Percentiles rank a stretch among this genome's conserved stretches.
Conservation (phyloP, 1,139 yeast species). For the Lodderomyces orthopsilosis region DNA sequence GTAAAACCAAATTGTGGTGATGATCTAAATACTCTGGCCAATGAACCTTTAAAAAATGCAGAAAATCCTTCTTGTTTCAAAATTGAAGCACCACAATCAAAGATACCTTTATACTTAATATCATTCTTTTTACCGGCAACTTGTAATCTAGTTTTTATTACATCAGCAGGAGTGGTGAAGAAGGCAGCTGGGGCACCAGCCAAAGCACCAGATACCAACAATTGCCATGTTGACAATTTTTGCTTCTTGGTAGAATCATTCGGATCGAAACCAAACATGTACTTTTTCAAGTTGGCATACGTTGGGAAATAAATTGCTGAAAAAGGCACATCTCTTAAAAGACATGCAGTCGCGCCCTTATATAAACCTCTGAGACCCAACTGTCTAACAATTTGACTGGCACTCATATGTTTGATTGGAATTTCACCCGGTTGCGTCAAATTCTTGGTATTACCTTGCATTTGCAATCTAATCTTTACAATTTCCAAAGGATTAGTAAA, state of each 20-base stretch:
- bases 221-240: conserved; percentile 71
- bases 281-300: conserved; percentile 86
- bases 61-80: conserved; percentile 68
- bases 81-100: conserved; percentile 74
- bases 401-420: conserved; percentile 52
- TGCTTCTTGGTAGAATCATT: conserved; percentile 45
- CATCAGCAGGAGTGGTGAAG: conserved; percentile 94
- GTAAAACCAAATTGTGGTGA: conserved; percentile 99
- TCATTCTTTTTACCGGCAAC: conserved; percentile 80
- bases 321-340: conserved; percentile 93
- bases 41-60: conserved; percentile 95
- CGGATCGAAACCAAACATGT: conserved; percentile 83
- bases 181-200: conserved; percentile 99
- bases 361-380: conserved; percentile 85
- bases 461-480: conserved; percentile 91
- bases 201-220: conserved; percentile 83
- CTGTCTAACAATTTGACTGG: conserved; percentile 70
- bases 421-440: conserved; percentile 39
- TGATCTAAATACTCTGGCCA: conserved; percentile 91
- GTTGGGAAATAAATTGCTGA: conserved; percentile 97
- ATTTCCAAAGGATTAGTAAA: conserved; percentile 96
- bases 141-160: conserved; percentile 91
- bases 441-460: conserved; percentile 72
- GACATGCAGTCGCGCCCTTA: conserved; percentile 89
- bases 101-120: conserved; percentile 69